Base-by-base conservation (phyloP, 1,139 yeast species). In the Spencermartinsiella ligniputridi region DNA sequence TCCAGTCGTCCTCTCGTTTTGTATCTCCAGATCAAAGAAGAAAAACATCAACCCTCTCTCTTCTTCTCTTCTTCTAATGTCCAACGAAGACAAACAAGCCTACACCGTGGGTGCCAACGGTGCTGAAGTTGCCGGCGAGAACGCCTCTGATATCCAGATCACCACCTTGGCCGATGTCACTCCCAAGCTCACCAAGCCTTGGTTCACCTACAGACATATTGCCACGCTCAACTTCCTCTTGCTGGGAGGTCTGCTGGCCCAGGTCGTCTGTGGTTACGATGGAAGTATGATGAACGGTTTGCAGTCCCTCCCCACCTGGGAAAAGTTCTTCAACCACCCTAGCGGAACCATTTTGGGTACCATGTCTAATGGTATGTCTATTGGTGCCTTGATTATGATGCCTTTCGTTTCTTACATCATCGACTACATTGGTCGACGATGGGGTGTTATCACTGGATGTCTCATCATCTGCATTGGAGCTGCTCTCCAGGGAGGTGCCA, bases 281-380 rank as follows among this genome's bases (percentile, higher is more conserved):
- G 77, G 78, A 39, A 70, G 76, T 3, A 62, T 76, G 65, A 60
- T 75, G 60, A 76, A 76, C 53, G 78, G 78, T 39, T 64, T 76
- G 46, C 80, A 75, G 55, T 61, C 75, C 3, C 62, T 75, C 45
- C 52, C 54, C 0, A 49, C 54, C 15, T 73, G 76, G 76, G 45
- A 42, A 25, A 32, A 39, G 22, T 45, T 35, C 40, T 41, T 34
- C 24, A 69, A 68, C 43, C 44, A 63, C 35, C 78, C 78, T 16
- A 44, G 57, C 6, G 76, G 78, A 48, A 66, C 67, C 30, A 59
- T 60, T n/a, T 63, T 75, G 39, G 79, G 79, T 45, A 73, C 75
- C 22, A 64, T 75, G 45, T 51, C 67, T 22, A 72, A 71, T 53
- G 83, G 83, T 43, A 45, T 25, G 66, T 66, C 42, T 66, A 67